These are phyloP conservation scores for Gonapodya prolifera DNA, from an alignment of 192 early-diverging fungal species.

Conservation along the genomic window DNA sequence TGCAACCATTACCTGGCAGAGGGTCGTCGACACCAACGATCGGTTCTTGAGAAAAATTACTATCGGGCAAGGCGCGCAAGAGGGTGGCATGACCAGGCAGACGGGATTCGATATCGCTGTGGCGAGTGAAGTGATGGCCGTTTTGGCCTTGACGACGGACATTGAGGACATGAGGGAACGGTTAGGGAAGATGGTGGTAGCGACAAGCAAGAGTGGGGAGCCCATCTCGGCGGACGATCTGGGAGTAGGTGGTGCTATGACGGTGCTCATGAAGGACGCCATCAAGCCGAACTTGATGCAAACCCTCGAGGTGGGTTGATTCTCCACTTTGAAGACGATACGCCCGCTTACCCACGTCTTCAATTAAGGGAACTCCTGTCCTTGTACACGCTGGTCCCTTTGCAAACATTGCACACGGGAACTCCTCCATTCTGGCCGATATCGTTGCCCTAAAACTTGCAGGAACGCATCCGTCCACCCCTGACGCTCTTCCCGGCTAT, in stretches of 20 bases:
- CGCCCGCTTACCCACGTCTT: not conserved
- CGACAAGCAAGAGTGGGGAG: slow-evolving; percentile 59
- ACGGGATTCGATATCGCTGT: slow-evolving; percentile 98
- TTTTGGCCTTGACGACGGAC: slow-evolving; percentile 82
- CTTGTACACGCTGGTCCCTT: slow-evolving; percentile 99
- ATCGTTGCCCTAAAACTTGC: slow-evolving; percentile 87
- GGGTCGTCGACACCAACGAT: slow-evolving; percentile 94
- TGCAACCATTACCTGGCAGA: slow-evolving; percentile 91
- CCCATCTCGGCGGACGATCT: slow-evolving; percentile 94
- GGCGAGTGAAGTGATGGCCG: slow-evolving; percentile 97
- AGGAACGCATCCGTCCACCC: slow-evolving; percentile 47
- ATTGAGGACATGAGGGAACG: slow-evolving; percentile 85
- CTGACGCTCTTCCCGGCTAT: slow-evolving; percentile 51
- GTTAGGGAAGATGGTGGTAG: slow-evolving; percentile 91
- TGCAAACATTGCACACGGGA: slow-evolving; percentile 98
- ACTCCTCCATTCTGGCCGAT: slow-evolving; percentile 93
- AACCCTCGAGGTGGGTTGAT: slow-evolving; percentile 66
- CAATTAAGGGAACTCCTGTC: slow-evolving; percentile 69
- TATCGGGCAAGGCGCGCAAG: slow-evolving; percentile 75
- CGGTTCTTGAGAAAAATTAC: slow-evolving; percentile 86
- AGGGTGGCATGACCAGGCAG: slow-evolving; percentile 70
- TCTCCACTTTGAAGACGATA: not conserved
- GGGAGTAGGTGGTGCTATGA: slow-evolving; percentile 86
- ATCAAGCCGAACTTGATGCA: slow-evolving; percentile 99
- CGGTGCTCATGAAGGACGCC: slow-evolving; percentile 96